Evolutionary conservation across 208 protist genomes (phyloP).

Genomic region (Trypanosoma rangeli): DNA sequence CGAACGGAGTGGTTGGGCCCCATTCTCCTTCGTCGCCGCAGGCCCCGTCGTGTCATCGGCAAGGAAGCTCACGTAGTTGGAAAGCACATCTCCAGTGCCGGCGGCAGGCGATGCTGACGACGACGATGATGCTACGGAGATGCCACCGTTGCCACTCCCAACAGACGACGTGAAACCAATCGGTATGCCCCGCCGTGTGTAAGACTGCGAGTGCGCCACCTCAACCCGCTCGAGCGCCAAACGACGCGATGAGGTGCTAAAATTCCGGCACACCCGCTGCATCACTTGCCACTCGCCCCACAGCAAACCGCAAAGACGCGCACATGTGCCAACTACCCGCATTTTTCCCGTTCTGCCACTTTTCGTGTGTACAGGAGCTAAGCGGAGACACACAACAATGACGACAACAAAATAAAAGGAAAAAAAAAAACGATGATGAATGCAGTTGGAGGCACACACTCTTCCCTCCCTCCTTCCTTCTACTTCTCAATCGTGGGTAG

Average conservation of each 20-base stretch:
- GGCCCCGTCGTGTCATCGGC: constrained; percentile 56
- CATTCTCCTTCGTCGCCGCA: constrained; percentile 32
- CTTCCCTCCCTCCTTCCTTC: not conserved
- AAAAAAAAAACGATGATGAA: not conserved
- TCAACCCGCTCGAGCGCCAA: constrained; percentile 40
- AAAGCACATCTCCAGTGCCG: constrained; percentile 30
- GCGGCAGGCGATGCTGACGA: constrained; percentile 13
- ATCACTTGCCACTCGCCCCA: not conserved
- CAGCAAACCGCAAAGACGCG: not conserved
- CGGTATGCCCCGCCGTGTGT: constrained; percentile 18
- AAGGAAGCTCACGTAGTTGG: constrained; percentile 48
- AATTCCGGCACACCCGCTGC: not conserved
- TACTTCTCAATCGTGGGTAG: not conserved
- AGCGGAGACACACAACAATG: not conserved
- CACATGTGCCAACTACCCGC: not conserved
- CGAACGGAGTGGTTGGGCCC: constrained; percentile 30
- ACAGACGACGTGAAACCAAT: constrained; percentile 23
- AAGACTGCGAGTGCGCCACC: constrained; percentile 32
- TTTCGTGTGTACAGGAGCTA: not conserved
- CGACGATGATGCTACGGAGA: constrained; percentile 7
- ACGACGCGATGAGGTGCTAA: constrained; percentile 6
- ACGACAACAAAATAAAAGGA: constrained; percentile 4
- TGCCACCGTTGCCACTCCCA: not conserved
- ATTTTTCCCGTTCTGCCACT: not conserved
- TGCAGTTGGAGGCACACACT: not conserved